These are phyloP conservation scores for Saururus chinensis DNA, from an alignment of 164 flowering plant species.

Conservation along the genomic window DNA sequence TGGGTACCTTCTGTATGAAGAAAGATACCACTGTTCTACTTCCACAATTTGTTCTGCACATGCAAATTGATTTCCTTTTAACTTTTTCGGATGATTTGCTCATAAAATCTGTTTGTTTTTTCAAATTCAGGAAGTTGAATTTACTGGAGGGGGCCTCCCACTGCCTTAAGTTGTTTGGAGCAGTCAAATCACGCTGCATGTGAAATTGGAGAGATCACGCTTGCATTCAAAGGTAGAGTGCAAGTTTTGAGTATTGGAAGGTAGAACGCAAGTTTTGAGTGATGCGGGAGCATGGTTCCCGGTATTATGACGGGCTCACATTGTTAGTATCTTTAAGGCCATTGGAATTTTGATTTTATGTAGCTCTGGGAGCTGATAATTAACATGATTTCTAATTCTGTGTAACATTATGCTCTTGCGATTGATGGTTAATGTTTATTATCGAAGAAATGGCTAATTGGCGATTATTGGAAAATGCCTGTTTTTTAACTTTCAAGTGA, in stretches of 20 bases:
- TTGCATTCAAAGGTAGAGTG: neutral
- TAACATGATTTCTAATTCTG: too few species aligned
- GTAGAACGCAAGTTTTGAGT: neutral
- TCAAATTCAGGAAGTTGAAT: neutral
- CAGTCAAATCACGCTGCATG: neutral
- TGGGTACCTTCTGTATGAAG: neutral
- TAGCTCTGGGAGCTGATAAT: neutral
- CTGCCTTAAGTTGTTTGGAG: neutral
- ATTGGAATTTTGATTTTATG: neutral
- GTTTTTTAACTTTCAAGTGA: too few species aligned
- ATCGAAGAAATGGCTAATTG: too few species aligned
- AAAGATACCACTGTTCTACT: neutral
- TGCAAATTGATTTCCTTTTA: too few species aligned
- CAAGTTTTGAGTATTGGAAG: too few species aligned
- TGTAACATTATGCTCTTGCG: too few species aligned
- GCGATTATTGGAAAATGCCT: too few species aligned
- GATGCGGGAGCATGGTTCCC: neutral
- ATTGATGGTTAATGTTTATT: too few species aligned
- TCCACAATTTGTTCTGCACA: neutral
- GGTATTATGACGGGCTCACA: neutral
- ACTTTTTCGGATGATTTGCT: too few species aligned
- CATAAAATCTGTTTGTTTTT: neutral
- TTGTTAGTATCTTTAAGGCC: neutral
- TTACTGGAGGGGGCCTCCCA: neutral
- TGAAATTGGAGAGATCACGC: neutral